Conservation (phyloP, 2,329 filamentous ascomycete genomes). For the Exserohilum rostratum region DNA sequence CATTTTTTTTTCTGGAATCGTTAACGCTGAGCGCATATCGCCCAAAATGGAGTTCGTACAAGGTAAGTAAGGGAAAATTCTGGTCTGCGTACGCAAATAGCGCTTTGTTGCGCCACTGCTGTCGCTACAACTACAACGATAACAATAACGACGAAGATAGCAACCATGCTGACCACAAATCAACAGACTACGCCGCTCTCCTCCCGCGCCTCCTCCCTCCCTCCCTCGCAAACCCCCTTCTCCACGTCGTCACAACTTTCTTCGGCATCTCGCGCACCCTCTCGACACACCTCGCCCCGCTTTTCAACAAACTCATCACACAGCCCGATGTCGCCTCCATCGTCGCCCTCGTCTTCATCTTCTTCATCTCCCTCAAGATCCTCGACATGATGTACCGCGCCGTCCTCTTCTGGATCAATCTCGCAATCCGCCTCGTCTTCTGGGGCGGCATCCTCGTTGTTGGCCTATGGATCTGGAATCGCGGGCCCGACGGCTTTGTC, state of each 20-base stretch:
- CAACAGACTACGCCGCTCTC: constrained; percentile 39
- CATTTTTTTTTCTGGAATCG: constrained; percentile 1
- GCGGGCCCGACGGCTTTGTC: constrained; percentile 69
- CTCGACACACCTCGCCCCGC: constrained; percentile 37
- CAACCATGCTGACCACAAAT: constrained; percentile 14
- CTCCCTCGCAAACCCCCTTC: constrained; percentile 37
- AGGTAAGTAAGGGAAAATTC: constrained; percentile 10
- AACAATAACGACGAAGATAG: not conserved
- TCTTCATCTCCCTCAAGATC: constrained; percentile 70
- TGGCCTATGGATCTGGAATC: constrained; percentile 62
- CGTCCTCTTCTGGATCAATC: constrained; percentile 76
- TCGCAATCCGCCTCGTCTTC: constrained; percentile 67
- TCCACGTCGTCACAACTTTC: constrained; percentile 35
- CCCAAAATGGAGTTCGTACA: constrained; percentile 41
- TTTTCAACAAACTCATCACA: constrained; percentile 34
- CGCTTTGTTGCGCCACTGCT: not conserved
- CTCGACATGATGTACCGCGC: constrained; percentile 72
- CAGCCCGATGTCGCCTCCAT: constrained; percentile 59
- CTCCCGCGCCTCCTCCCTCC: constrained; percentile 42
- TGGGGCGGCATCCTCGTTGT: constrained; percentile 66
- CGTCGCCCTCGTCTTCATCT: constrained; percentile 62
- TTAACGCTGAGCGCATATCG: constrained; percentile 4
- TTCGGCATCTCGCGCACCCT: constrained; percentile 37
- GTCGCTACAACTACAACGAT: too few relatives aligned
- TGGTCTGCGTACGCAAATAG: not conserved